Percentiles rank a stretch among this genome's conserved stretches.
Conservation (phyloP, 1,284 basidiomycete species). For the Amylostereum areolatum region DNA sequence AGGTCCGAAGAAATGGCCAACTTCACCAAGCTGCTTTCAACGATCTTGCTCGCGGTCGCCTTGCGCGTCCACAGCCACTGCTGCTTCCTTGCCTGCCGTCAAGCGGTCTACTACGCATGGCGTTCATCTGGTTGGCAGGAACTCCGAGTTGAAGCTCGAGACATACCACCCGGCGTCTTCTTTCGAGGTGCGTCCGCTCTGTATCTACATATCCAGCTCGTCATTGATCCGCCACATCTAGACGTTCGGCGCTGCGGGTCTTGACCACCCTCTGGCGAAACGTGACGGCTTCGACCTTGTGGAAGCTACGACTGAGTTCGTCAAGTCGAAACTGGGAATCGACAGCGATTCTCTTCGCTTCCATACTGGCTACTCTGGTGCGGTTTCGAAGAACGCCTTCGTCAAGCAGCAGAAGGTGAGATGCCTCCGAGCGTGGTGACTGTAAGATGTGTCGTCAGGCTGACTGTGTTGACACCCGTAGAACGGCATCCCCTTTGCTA, state of each 20-base stretch:
- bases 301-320: slow-evolving; percentile 23
- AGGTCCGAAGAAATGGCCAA: too few relatives aligned
- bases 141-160: slow-evolving; percentile 24
- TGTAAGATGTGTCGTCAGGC: too few relatives aligned
- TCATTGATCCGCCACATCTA: slow-evolving; percentile 13
- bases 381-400: slow-evolving; percentile 29
- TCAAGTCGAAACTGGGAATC: slow-evolving; percentile 22
- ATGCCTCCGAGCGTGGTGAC: too few relatives aligned
- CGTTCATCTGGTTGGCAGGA: slow-evolving; percentile 25
- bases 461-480: too few relatives aligned
- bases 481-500: slow-evolving; percentile 36
- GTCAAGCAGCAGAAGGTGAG: slow-evolving; percentile 31
- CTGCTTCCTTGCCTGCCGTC: slow-evolving; percentile 21
- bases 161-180: slow-evolving; percentile 37
- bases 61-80: slow-evolving; percentile 20
- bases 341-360: slow-evolving; percentile 17
- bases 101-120: slow-evolving; percentile 35
- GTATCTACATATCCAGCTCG: neutral
- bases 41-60: slow-evolving; percentile 23
- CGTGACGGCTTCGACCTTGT: slow-evolving; percentile 22
- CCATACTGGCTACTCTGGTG: slow-evolving; percentile 22
- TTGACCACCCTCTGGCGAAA: slow-evolving; percentile 25
- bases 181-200: slow-evolving; percentile 29
- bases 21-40: slow-evolving; percentile 23
- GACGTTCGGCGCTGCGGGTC: slow-evolving; percentile 35